Conservation (phyloP, 495 filamentous ascomycete species). For the Penicillium mononematosum region DNA sequence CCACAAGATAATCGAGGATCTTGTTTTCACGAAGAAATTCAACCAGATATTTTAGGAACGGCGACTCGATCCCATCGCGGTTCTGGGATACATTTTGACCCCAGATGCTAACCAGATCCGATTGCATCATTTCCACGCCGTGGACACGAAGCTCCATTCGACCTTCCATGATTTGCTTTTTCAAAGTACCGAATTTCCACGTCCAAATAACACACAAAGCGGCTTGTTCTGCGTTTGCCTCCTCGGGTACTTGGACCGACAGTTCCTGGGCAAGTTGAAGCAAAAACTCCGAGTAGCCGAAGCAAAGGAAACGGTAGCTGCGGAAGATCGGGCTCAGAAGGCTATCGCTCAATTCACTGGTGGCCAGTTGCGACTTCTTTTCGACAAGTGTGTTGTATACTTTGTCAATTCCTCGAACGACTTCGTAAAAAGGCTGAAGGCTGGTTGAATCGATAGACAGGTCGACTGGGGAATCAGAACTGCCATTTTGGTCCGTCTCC, state of each 20-base stretch:
- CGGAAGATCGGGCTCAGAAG: constrained; percentile 30
- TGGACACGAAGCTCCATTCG: constrained; percentile 85
- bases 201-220: constrained; percentile 51
- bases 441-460: constrained; percentile 18
- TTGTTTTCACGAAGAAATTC: constrained; percentile 61
- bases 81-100: constrained; percentile 48
- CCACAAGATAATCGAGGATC: constrained; percentile 82
- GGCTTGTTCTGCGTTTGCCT: constrained; percentile 27
- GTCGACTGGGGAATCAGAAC: constrained; percentile 12
- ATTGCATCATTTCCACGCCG: constrained; percentile 68
- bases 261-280: constrained; percentile 37
- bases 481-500: background rate
- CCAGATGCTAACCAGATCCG: constrained; percentile 66
- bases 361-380: constrained; percentile 42
- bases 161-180: constrained; percentile 72
- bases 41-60: constrained; percentile 63
- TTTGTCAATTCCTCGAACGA: constrained; percentile 32
- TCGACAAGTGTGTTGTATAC: constrained; percentile 37
- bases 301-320: constrained; percentile 28
- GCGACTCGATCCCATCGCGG: constrained; percentile 38
- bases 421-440: constrained; percentile 28
- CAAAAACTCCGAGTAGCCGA: constrained; percentile 24
- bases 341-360: constrained; percentile 37
- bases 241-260: constrained; percentile 39
- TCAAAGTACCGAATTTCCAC: constrained; percentile 70